phyloP scores from a whole-genome alignment of 176 grass and related monocot genomes.

The Otatea glauca region DNA sequence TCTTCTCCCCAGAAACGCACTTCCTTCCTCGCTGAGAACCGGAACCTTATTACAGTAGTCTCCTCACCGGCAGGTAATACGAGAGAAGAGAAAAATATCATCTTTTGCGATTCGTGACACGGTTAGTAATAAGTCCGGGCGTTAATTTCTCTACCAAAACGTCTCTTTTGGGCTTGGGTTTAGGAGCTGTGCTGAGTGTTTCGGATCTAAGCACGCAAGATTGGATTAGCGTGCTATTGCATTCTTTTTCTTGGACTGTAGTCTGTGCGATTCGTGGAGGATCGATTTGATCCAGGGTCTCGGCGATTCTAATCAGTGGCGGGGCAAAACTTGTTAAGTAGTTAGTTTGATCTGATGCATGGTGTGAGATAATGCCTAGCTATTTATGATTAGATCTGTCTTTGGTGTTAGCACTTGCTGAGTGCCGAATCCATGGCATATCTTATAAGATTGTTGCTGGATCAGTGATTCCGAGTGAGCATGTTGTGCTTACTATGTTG shows the following conservation, averaged over 20 bases:
- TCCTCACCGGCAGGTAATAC: not conserved
- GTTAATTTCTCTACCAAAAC: not conserved
- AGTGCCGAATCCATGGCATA: not conserved
- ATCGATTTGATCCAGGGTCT: conserved; percentile 9
- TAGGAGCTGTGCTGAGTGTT: not conserved
- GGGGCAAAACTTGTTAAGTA: not conserved
- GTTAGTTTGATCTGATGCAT: conserved; percentile 32
- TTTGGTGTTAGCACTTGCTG: conserved; percentile 14
- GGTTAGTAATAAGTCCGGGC: not conserved
- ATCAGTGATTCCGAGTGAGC: not conserved
- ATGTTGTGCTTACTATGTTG: not conserved
- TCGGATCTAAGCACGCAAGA: conserved; percentile 9
- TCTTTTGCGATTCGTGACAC: not conserved
- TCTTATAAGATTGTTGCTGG: not conserved
- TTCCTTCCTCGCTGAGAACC: not conserved
- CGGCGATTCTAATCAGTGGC: not conserved
- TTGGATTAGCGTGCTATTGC: not conserved
- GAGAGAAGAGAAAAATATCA: not conserved
- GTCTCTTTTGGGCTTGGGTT: not conserved
- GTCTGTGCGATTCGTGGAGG: not conserved
- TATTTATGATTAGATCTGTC: conserved; percentile 25
- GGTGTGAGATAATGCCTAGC: not conserved
- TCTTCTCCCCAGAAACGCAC: not conserved
- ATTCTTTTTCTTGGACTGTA: not conserved
- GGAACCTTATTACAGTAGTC: not conserved